These are phyloP conservation scores for Nepenthes gracilis DNA, from an alignment of 148 eudicot species.

Conservation along the genomic window DNA sequence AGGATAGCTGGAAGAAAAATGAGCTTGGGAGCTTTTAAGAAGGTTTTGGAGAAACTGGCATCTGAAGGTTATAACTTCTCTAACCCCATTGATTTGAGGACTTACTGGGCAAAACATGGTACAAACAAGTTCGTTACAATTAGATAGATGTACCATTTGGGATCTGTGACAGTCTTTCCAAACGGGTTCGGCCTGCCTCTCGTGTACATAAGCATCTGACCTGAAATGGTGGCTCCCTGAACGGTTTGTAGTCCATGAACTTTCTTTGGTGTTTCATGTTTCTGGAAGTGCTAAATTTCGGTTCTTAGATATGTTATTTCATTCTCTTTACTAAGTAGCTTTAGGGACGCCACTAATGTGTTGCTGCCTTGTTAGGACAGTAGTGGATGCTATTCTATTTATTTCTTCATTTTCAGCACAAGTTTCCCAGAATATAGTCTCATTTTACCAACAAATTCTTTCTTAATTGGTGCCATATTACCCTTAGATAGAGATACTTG, in stretches of 20 bases:
- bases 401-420: neutral
- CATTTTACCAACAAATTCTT: too few relatives aligned
- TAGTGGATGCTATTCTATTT: slow-evolving; percentile 2
- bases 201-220: too few relatives aligned
- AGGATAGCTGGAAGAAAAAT: slow-evolving; percentile 5
- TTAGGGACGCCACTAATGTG: neutral
- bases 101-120: slow-evolving; percentile 4
- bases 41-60: slow-evolving; percentile 2
- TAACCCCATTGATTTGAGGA: slow-evolving; percentile 5
- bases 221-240: too few relatives aligned
- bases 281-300: neutral
- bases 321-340: neutral
- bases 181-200: too few relatives aligned
- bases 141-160: slow-evolving; percentile 1
- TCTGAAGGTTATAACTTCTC: slow-evolving; percentile 1
- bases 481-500: too few relatives aligned
- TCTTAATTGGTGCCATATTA: too few relatives aligned
- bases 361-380: neutral
- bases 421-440: too few relatives aligned
- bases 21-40: slow-evolving; percentile 6
- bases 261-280: slow-evolving; percentile 1
- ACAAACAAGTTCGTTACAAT: slow-evolving; percentile 4
- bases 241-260: slow-evolving; percentile 5
- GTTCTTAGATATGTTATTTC: slow-evolving; percentile 1
- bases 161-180: neutral